Base-by-base conservation (phyloP, 1,284 basidiomycete genomes). In the Retiboletus flavoniger region DNA sequence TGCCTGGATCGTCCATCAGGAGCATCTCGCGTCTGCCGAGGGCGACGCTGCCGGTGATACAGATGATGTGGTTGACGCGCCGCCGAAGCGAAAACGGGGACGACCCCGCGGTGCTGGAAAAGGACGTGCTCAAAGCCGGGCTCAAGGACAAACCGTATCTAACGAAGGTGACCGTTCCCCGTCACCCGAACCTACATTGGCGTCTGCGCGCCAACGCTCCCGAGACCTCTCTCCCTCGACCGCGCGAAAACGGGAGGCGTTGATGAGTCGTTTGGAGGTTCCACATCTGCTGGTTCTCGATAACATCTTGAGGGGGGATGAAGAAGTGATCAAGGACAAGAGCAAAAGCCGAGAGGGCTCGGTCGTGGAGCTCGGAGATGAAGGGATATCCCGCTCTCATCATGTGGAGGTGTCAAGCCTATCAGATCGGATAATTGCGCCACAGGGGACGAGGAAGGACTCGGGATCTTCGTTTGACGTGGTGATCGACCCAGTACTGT, bases 201-300 rank as follows among this genome's bases (percentile, higher is more conserved):
- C 28, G 36, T 34, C 46, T 19, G 10, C 36, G 3, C 39, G 28
- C 6, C 38, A 45, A 43, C 11, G 6, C 14, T 32, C 21, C 9
- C 46, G 14, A 26, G 32, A 47, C n/a, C 4, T 16, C 11, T 51
- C 44, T n/a, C 7, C 44, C 10, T n/a, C 13, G 8, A 35, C n/a
- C 5, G 29, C 21, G 4, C 55, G 6, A 6, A 53, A 50, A 46
- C 74, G 70, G 4, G 67, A 68, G 42, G 74, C 74, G 51, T 36
- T 69, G 31, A 65, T 83, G 54, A 58, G 56, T 13, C 60, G 58
- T 26, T 58, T 84, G 54, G 74, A 73, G 40, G 51, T 49, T 4
- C 55, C 64, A 3, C 69, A 75, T 57, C 66, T 85, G 10, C 66
- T 62, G 45, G 76, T 74, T 4, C 69, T 86, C 58, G 82, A 84